Base-by-base conservation (phyloP, 345 rosid species). In the Leavenworthia alabamica region DNA sequence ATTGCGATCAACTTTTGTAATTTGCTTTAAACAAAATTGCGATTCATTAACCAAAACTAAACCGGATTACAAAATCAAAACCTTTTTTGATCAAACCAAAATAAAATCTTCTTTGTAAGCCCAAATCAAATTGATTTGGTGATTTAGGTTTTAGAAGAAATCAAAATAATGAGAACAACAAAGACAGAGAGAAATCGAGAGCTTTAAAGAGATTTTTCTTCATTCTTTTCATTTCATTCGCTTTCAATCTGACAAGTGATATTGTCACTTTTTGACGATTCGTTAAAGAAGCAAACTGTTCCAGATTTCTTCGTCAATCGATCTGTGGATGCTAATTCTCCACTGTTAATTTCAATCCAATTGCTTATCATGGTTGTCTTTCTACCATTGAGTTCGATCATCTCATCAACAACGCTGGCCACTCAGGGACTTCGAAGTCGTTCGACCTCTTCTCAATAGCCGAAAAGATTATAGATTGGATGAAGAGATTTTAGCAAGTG, bases 391-490 rank as follows among this genome's bases (percentile, higher is more conserved):
- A 82, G 60, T 85, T 79, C 68, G 96, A 90, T 56, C 75, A 78
- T 16, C 85, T 74, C 27, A 67, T 80, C 44, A 45, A 61, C 64
- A 72, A 70, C 19, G 83, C 90, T 4, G 93, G 76, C 42, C 75
- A 22, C 39, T 69, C 76, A 23, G 70, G 79, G 87, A 90, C 61
- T 62, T 83, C 48, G 80, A 75, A 53, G 40, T 77, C 3, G 79
- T 87, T 23, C 79, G 70, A 13, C 48, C 74, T 67, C 83, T 85
- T 14, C 84, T 85, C 62, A 81, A 82, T 72, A 85, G 71, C 75
- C 86, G 90, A 5, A 81, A 71, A 35, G 90, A 79, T 20, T 2
- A 16, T 56, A 77, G 44, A 14, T 64, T 83, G 67, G 96, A 80
- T 48, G 24, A 65, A 2, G 82, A 81, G 75, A 81, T 47, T 50